Evolutionary conservation across 805 yeast genomes (phyloP), one percentile per base, ranked within the genome.

Genomic region (Aciculoconidium aculeatum): DNA sequence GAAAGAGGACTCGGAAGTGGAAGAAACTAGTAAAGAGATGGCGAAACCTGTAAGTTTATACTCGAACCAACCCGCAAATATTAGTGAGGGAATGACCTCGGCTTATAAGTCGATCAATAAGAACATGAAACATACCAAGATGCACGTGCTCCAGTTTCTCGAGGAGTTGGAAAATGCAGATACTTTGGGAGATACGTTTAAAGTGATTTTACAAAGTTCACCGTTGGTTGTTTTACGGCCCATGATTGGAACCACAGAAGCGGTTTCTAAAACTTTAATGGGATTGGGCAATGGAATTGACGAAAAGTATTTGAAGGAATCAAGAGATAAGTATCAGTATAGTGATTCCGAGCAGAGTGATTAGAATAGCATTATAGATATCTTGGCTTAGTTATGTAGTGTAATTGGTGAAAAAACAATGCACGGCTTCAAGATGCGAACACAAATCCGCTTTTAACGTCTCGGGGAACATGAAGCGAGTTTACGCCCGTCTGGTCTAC

Each of bases 231-330:
- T 88, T 10, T 67, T 88, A 2, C 55, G 96, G 23, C 96, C 96
- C 2, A 69, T 86, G 37, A 86, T 88, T 43, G 97, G 96, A 2
- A 86, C 95, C 0, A 82, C 96, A 0, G 96, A 86, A 50, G 95
- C 94, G 0, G 67, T 88, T 5, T 80, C 90, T 5, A 82, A 77
- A 45, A 71, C 95, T 1, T 61, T 88, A 28, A 70, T 85, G 59
- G 97, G 97, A 1, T 67, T 88, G 6, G 77, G 86, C 22, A 87
- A 86, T 49, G 81, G 80, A 37, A 57, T 88, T 18, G 90, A 85
- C 49, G 80, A 87, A 2, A 65, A 65, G 13, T 75, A 77, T 37
- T 65, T 72, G 30, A 50, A 58, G 22, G 75, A 73, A 34, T 63
- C 77, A 4, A 70, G 70, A 31, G 94, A 83, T 39, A 82, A 82